A percentile compares a stretch with the other conserved stretches of the same genome.
Evolutionary conservation across 2,329 filamentous ascomycete species (phyloP).

Genomic region (Botryotinia globosa): DNA sequence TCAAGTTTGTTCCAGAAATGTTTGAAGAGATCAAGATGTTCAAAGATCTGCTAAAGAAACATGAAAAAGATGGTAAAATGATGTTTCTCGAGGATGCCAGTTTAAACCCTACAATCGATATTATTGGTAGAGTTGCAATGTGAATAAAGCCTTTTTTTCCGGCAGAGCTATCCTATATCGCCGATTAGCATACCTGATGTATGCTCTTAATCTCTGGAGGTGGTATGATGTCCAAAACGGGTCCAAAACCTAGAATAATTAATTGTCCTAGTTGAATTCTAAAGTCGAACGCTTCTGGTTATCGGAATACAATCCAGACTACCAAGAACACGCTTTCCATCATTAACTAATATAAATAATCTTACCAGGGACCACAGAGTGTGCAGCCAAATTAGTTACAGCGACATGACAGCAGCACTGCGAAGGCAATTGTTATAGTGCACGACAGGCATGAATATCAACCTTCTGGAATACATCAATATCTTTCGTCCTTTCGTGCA

Average conservation of each 20-base stretch:
- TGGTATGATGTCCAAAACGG: background rate
- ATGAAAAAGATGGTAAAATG: background rate
- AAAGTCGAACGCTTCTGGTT: background rate
- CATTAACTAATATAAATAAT: background rate
- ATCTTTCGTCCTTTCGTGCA: background rate
- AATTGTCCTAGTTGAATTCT: background rate
- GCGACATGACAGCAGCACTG: constrained; percentile 2
- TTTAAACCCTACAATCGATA: background rate
- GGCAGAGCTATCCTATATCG: background rate
- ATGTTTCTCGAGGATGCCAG: background rate
- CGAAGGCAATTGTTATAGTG: background rate
- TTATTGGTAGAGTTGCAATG: constrained; percentile 10
- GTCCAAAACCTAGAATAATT: background rate
- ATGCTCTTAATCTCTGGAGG: background rate
- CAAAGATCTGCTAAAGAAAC: background rate
- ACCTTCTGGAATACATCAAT: constrained; percentile 15
- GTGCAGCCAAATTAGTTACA: background rate
- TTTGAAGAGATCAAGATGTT: constrained; percentile 22
- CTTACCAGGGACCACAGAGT: background rate
- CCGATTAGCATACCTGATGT: background rate
- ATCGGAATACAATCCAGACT: background rate
- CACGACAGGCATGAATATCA: background rate
- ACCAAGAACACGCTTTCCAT: background rate
- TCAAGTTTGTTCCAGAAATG: constrained; percentile 20
- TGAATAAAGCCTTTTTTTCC: background rate